Percentiles rank a stretch among this genome's conserved stretches.
These are phyloP conservation scores for Boechera stricta DNA, from an alignment of 345 rosid genomes.

Conservation along the genomic window DNA sequence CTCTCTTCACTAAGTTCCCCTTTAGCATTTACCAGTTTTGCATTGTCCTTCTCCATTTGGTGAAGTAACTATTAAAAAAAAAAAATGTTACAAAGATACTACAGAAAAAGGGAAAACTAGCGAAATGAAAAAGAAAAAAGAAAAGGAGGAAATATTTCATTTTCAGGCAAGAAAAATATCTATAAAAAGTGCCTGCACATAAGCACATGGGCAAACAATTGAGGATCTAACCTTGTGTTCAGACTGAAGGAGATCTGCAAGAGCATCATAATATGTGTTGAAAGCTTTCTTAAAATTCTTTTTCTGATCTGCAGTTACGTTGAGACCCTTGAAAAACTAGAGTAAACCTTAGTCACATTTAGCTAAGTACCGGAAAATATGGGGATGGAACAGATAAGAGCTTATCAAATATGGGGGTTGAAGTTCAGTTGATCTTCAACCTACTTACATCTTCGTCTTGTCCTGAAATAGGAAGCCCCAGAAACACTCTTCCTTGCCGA, in stretches of 20 bases:
- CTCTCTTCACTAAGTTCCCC: constrained; percentile 98
- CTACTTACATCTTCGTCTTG: constrained; percentile 87
- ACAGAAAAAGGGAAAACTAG: constrained; percentile 7
- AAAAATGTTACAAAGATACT: neutral
- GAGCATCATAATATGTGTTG: constrained; percentile 80
- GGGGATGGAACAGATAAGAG: constrained; percentile 16
- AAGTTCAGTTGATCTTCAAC: constrained; percentile 23
- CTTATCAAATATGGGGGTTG: constrained; percentile 1
- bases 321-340: constrained; percentile 83
- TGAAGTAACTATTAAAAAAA: constrained; percentile 65
- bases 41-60: constrained; percentile 98
- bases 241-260: constrained; percentile 81
- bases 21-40: constrained; percentile 87
- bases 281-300: constrained; percentile 81
- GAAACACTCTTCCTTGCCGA: constrained; percentile 92
- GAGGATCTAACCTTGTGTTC: constrained; percentile 78
- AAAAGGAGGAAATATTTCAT: constrained; percentile 27
- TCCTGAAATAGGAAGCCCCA: constrained; percentile 90
- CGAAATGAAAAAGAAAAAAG: constrained; percentile 21
- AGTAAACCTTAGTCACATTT: constrained; percentile 46
- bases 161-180: constrained; percentile 27
- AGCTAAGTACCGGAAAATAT: neutral
- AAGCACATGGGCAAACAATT: constrained; percentile 18
- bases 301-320: constrained; percentile 85
- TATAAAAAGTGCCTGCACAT: neutral